These are phyloP conservation scores for Boletus subparvulus DNA, from an alignment of 768 basidiomycete species.

Conservation along the genomic window DNA sequence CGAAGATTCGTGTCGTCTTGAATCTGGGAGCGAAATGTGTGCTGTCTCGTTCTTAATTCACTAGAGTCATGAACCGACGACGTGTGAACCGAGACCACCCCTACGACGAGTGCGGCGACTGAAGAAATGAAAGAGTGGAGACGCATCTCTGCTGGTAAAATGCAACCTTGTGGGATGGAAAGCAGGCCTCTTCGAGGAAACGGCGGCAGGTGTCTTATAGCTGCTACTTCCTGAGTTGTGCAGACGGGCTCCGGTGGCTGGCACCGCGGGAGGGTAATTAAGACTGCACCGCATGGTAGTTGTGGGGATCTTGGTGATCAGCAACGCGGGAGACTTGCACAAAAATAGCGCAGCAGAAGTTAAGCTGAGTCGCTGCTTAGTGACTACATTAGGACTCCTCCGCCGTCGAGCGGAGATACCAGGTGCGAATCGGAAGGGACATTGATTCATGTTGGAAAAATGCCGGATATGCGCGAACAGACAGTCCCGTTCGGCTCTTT, in stretches of 20 bases:
- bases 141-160: slow-evolving; percentile 14
- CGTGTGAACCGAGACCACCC: background rate
- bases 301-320: too few species aligned
- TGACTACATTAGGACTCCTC: too few species aligned
- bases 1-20: slow-evolving; percentile 37
- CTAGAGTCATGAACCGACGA: background rate
- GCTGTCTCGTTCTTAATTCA: background rate
- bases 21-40: slow-evolving; percentile 16
- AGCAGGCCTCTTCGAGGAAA: too few species aligned
- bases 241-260: background rate
- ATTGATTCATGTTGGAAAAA: too few species aligned
- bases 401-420: too few species aligned
- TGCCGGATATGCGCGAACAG: too few species aligned
- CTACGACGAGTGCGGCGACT: background rate
- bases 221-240: background rate
- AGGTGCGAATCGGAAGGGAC: too few species aligned
- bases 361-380: too few species aligned
- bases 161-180: background rate
- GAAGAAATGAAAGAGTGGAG: background rate
- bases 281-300: background rate
- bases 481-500: too few species aligned
- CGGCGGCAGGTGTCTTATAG: background rate
- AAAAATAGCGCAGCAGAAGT: background rate
- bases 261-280: too few species aligned
- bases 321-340: background rate